phyloP scores from a whole-genome alignment of 1,139 yeast species.

The Zygoascus hellenicus region DNA sequence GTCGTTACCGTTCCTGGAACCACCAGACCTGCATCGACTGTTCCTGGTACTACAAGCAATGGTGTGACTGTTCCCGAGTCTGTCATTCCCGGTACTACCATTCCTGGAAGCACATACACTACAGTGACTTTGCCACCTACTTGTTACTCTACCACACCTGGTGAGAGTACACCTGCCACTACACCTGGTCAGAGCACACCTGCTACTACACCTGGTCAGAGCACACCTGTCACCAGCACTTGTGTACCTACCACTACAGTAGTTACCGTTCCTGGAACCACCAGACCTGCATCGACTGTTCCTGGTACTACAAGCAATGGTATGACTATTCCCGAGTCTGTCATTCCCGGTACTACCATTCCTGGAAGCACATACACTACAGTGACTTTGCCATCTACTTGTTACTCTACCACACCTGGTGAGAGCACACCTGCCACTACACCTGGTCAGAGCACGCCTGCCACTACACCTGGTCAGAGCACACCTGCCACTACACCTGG shows the following conservation, averaged over 20 bases:
- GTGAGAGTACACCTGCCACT: too few relatives aligned
- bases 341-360: slow-evolving; percentile 17
- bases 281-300: slow-evolving; percentile 15
- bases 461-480: slow-evolving; percentile 15
- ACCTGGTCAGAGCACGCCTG: background rate
- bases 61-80: slow-evolving; percentile 11
- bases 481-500: slow-evolving; percentile 8
- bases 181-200: slow-evolving; percentile 7
- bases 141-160: slow-evolving; percentile 8
- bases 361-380: slow-evolving; percentile 18
- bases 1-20: slow-evolving; percentile 16
- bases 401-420: slow-evolving; percentile 8
- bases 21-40: slow-evolving; percentile 14
- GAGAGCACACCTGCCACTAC: slow-evolving; percentile 17
- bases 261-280: slow-evolving; percentile 15
- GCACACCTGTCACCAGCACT: slow-evolving; percentile 4
- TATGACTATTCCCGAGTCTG: slow-evolving; percentile 10
- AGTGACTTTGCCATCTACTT: slow-evolving; percentile 4
- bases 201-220: background rate
- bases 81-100: slow-evolving; percentile 16
- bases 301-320: slow-evolving; percentile 13
- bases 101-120: slow-evolving; percentile 18
- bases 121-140: slow-evolving; percentile 7
- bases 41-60: slow-evolving; percentile 14
- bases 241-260: slow-evolving; percentile 12